Percentiles rank a stretch among this genome's conserved stretches.
phyloP scores from a whole-genome alignment of 2,329 filamentous ascomycete species.

The Aaosphaeria arxii region DNA sequence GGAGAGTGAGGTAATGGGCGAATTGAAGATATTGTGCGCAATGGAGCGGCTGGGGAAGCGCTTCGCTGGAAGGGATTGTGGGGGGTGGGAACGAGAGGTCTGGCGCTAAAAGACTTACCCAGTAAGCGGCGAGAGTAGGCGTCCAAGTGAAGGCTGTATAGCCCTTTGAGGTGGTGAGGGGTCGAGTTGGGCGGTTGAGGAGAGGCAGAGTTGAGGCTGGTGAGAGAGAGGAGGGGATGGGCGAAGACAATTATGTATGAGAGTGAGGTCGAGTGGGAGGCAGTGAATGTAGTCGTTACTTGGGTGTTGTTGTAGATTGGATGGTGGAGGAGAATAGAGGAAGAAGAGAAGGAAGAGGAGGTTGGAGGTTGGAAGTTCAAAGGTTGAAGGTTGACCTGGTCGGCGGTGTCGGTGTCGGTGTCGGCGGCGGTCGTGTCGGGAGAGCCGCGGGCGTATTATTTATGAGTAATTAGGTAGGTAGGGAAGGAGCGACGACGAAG shows the following conservation, averaged over 20 bases:
- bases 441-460: too few relatives aligned
- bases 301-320: neutral
- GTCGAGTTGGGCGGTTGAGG: neutral
- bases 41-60: constrained; percentile 33
- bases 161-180: too few relatives aligned
- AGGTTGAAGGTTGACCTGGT: too few relatives aligned
- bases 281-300: too few relatives aligned
- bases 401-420: too few relatives aligned
- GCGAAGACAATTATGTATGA: neutral
- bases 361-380: too few relatives aligned
- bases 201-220: neutral
- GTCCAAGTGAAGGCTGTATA: neutral
- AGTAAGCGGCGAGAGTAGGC: constrained; percentile 22
- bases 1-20: constrained; percentile 5
- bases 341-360: neutral
- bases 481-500: neutral
- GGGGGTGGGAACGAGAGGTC: constrained; percentile 19
- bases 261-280: neutral
- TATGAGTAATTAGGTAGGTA: neutral
- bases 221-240: constrained; percentile 3
- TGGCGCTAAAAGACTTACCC: constrained; percentile 37
- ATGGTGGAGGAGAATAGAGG: neutral
- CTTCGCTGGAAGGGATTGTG: constrained; percentile 25
- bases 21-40: constrained; percentile 20
- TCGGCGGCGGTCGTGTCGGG: too few relatives aligned